Percentiles rank a stretch among this genome's conserved stretches.
Conservation (phyloP, 164 flowering plant species). For the Protea cynaroides region DNA sequence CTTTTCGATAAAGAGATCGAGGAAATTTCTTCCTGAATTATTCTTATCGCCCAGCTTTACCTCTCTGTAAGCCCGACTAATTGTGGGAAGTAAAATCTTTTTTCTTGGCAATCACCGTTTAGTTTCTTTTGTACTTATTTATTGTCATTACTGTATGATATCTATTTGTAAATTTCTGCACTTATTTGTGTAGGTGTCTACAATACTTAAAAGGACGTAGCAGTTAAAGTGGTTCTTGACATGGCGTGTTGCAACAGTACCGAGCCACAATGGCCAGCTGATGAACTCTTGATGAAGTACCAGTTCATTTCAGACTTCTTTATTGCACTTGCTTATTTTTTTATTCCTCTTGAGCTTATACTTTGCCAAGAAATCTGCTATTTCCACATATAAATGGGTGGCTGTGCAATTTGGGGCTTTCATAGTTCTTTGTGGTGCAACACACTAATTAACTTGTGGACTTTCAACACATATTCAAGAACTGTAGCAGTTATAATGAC, state of each 20-base stretch:
- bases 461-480: slow-evolving; percentile 56
- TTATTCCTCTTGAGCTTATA: slow-evolving; percentile 86
- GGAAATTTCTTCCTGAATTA: no score
- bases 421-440: slow-evolving; percentile 86
- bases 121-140: background rate
- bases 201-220: background rate
- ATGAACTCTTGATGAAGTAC: slow-evolving; percentile 71
- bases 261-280: slow-evolving; percentile 77
- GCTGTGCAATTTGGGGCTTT: slow-evolving; percentile 93
- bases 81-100: background rate
- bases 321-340: slow-evolving; percentile 83
- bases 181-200: slow-evolving; percentile 1
- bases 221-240: background rate
- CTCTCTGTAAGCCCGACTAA: no score
- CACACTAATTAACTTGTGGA: slow-evolving; percentile 89
- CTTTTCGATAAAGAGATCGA: no score
- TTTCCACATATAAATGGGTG: slow-evolving; percentile 90
- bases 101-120: background rate
- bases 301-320: slow-evolving; percentile 90
- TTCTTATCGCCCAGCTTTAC: no score
- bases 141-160: background rate
- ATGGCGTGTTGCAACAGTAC: slow-evolving; percentile 73
- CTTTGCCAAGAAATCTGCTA: slow-evolving; percentile 81
- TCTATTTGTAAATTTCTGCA: no score
- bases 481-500: slow-evolving; percentile 76